Base-by-base conservation (phyloP, 495 filamentous ascomycete genomes). In the Annulohypoxylon bovei region DNA sequence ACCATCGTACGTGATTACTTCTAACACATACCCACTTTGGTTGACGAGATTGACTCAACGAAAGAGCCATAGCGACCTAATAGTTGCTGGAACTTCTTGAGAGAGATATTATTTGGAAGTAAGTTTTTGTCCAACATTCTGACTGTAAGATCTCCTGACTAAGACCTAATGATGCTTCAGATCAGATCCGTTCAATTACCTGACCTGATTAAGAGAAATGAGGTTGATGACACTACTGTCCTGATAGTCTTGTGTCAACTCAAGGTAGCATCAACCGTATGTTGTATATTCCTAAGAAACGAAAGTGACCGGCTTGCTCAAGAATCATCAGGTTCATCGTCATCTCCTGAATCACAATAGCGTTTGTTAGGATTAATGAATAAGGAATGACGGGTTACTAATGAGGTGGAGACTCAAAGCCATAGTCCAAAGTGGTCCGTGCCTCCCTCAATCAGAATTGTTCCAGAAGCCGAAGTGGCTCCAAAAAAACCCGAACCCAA, bases 21-120 rank as follows among this genome's bases (percentile, higher is more conserved):
- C n/a, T 30, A 44, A 32, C 20, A 65, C 79, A 30, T 77, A 83
- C 81, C 71, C 50, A 72, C 74, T 75, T 81, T 84, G n/a, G 72
- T 65, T 12, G 50, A 67, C 6, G 82, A 83, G 35, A 83, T 77
- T n/a, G 70, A 73, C 55, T 80, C 66, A 56, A 85, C 72, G n/a
- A 79, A 72, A 4, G 77, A 61, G 37, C 72, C 67, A 72, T 85
- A 85, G 30, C 66, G 74, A 33, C 60, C 57, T 27, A 84, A 74
- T 14, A 64, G 46, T 20, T 72, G 57, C 16, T 69, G 62, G 64
- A 84, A 84, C 52, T 76, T 68, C 18, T 50, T 53, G 57, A 65
- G 75, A 37, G 80, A 75, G 40, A 84, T 82, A 30, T 62, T 71
- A 40, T 75, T 75, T 53, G 76, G 67, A 60, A 80, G 57, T 23